phyloP scores from a whole-genome alignment of 805 yeast genomes.

The Metschnikowia santaceciliae region DNA sequence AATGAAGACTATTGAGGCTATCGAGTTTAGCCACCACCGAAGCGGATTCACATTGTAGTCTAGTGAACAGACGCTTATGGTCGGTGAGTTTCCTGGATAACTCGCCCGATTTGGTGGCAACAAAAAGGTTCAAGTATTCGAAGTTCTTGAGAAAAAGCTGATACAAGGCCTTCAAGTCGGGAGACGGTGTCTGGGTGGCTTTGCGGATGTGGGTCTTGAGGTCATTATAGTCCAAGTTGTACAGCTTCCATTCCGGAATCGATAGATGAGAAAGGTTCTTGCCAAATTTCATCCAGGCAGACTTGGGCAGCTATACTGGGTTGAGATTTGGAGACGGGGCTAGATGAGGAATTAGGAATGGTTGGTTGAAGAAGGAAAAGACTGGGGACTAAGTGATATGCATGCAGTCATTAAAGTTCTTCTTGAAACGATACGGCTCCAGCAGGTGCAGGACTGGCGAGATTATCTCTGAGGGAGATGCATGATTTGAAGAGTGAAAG shows the following conservation, averaged over 20 bases:
- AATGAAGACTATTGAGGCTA: conserved; percentile 27
- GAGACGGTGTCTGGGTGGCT: conserved; percentile 39
- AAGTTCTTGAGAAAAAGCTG: conserved; percentile 52
- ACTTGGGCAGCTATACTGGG: neutral
- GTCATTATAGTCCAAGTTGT: conserved; percentile 80
- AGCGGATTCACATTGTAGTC: conserved; percentile 7
- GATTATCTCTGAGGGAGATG: neutral
- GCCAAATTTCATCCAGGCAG: conserved; percentile 74
- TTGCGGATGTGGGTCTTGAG: conserved; percentile 61
- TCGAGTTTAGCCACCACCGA: conserved; percentile 11
- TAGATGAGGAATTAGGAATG: neutral
- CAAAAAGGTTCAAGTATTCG: conserved; percentile 57
- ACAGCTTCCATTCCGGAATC: conserved; percentile 82
- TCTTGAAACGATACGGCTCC: neutral
- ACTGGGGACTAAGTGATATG: neutral
- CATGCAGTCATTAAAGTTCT: neutral
- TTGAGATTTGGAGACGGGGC: neutral
- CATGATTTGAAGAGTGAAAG: neutral
- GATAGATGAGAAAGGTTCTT: conserved; percentile 68
- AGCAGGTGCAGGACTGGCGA: neutral
- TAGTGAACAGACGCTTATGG: conserved; percentile 20
- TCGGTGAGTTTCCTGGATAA: conserved; percentile 44
- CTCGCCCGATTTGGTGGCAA: conserved; percentile 66
- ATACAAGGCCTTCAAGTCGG: conserved; percentile 34
- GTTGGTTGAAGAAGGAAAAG: neutral